phyloP scores from a whole-genome alignment of 257 asterid genomes.

The Solanum appendiculatum region DNA sequence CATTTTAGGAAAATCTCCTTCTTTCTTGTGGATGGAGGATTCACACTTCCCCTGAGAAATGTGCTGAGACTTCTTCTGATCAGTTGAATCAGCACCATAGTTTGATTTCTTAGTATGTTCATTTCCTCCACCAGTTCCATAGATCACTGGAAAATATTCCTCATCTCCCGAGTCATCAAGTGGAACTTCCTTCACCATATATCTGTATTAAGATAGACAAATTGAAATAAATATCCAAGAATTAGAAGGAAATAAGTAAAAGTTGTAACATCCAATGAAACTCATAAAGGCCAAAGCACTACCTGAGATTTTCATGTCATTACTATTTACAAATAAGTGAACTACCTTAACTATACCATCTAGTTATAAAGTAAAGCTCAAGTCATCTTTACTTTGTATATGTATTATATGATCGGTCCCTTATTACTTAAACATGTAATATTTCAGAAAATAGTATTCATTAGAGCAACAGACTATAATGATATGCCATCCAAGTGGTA shows the following conservation, averaged over 20 bases:
- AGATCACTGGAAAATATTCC: slow-evolving; percentile 37
- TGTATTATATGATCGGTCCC: background rate
- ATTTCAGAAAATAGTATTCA: too few species aligned
- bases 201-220: slow-evolving; percentile 33
- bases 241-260: background rate
- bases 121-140: slow-evolving; percentile 10
- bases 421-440: background rate
- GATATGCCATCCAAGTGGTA: too few species aligned
- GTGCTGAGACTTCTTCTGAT: slow-evolving; percentile 39
- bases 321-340: background rate
- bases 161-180: slow-evolving; percentile 93
- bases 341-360: background rate
- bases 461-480: background rate
- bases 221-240: background rate
- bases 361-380: background rate
- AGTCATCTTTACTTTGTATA: background rate
- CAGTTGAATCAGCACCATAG: slow-evolving; percentile 26
- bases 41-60: background rate
- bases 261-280: background rate
- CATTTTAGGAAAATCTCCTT: slow-evolving; percentile 43
- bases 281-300: background rate
- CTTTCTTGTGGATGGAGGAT: slow-evolving; percentile 19
- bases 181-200: slow-evolving; percentile 70
- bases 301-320: background rate
- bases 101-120: slow-evolving; percentile 31